Base-by-base conservation (phyloP, 495 filamentous ascomycete species). In the Neurospora intermedia region DNA sequence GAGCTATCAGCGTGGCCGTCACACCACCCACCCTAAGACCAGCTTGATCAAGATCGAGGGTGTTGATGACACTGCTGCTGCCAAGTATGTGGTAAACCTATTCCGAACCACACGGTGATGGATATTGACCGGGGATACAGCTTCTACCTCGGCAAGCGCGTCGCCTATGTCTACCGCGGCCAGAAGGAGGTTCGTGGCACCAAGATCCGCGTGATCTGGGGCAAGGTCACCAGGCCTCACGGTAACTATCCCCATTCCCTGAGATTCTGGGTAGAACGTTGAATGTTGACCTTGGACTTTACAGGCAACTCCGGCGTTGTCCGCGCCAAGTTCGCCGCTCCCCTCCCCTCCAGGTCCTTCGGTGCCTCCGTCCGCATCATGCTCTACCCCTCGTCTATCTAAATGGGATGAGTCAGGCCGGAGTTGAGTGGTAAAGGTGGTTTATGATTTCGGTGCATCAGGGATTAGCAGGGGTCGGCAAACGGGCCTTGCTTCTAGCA, bases 131-230 rank as follows among this genome's bases (percentile, higher is more conserved):
- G 27, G 54, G 73, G 70, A 46, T 66, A 46, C 77, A 92, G 89
- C 83, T 95, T 94, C 88, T 94, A 94, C 86, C 86, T 92, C 71
- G 95, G 96, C 87, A 98, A 99, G 90, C 93, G 92, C 85, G 89
- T 97, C 81, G 95, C 95, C 78, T 98, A 93, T 83, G 94, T 99
- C 84, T 98, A 98, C 88, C 92, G 94, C 77, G 96, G 91, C 74
- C 90, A 92, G 86, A 91, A 89, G 85, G 94, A 97, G 87, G 87
- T 94, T 78, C 93, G 93, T 78, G 96, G 96, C 81, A 93, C 94
- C 82, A 97, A 98, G 89, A 94, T 98, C 84, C 88, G 94, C 81
- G 94, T 98, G 75, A 98, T 98, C 86, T 99, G 96, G 96, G 96
- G 96, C 85, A 98, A 97, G 88, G 89, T 98, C 80, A 97, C 94